These are phyloP conservation scores for Parietichytrium sp. DNA, from an alignment of 108 stramenopile genomes.

Conservation along the genomic window DNA sequence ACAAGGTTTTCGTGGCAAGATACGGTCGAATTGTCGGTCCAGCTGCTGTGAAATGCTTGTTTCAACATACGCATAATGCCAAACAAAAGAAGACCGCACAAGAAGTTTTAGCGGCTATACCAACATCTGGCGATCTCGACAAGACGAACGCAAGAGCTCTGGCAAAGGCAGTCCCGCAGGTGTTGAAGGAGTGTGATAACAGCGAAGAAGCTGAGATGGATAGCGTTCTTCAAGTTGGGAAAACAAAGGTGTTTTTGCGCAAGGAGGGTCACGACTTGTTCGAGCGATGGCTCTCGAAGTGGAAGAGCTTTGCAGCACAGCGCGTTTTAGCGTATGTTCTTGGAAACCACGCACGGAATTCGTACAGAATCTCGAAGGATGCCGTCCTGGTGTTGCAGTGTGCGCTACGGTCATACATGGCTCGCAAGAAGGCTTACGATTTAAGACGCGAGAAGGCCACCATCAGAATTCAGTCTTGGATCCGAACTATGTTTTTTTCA, in stretches of 20 bases:
- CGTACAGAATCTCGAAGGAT: neutral
- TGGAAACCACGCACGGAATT: neutral
- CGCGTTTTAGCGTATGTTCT: constrained; percentile 51
- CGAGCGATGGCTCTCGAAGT: constrained; percentile 77
- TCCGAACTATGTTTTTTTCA: neutral
- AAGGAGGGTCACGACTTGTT: constrained; percentile 85
- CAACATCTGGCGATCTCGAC: neutral
- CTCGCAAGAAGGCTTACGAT: neutral
- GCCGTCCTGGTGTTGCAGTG: neutral
- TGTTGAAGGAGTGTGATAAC: neutral
- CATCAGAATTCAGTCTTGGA: neutral
- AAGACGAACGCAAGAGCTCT: neutral
- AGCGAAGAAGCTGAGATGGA: neutral
- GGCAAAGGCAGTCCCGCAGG: neutral
- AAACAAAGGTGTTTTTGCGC: constrained; percentile 85
- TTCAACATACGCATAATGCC: neutral
- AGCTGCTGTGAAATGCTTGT: neutral
- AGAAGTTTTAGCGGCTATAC: neutral
- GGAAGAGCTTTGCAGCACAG: constrained; percentile 70
- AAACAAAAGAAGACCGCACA: neutral
- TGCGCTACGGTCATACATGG: neutral
- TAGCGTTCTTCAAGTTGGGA: constrained; percentile 71
- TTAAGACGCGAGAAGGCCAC: neutral
- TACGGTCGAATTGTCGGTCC: constrained; percentile 54
- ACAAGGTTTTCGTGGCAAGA: constrained; percentile 80